These are phyloP conservation scores for Hypoxylon subgilvum DNA, from an alignment of 495 filamentous ascomycete species.

Conservation along the genomic window DNA sequence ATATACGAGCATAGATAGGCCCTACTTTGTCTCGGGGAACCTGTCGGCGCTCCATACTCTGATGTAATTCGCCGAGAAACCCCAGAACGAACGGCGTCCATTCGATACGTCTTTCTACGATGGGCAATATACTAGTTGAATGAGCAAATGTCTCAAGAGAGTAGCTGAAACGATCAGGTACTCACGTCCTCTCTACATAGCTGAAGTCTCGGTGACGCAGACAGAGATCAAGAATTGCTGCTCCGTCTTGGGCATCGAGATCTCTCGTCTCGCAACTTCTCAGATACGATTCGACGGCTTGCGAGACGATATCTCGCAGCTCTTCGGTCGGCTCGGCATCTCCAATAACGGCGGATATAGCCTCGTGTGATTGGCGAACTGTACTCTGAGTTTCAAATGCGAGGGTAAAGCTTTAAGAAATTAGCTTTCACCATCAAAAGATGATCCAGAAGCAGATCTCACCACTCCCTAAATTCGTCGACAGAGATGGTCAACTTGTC, in stretches of 20 bases:
- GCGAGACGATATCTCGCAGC: background rate
- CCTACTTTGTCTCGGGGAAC: background rate
- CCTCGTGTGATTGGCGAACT: background rate
- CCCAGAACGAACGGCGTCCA: background rate
- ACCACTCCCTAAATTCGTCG: background rate
- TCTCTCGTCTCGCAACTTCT: background rate
- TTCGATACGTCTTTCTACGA: background rate
- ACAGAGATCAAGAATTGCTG: constrained; percentile 1
- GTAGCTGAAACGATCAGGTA: background rate
- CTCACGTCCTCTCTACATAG: constrained; percentile 8
- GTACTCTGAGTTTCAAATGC: background rate
- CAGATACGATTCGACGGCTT: background rate
- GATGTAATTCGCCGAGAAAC: background rate
- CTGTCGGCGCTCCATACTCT: background rate
- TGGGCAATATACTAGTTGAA: constrained; percentile 2
- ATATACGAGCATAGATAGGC: constrained; percentile 7
- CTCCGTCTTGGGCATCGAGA: background rate
- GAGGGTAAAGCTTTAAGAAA: background rate
- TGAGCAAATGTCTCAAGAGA: background rate
- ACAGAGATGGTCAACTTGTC: background rate
- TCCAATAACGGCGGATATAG: background rate
- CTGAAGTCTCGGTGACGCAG: background rate
- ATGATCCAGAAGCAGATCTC: background rate
- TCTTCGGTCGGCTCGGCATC: background rate
- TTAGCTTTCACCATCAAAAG: background rate